A percentile compares a stretch with the other conserved stretches of the same genome.
phyloP scores from a whole-genome alignment of 225 moss, liverwort and hornwort genomes.

The Antitrichia curtipendula region DNA sequence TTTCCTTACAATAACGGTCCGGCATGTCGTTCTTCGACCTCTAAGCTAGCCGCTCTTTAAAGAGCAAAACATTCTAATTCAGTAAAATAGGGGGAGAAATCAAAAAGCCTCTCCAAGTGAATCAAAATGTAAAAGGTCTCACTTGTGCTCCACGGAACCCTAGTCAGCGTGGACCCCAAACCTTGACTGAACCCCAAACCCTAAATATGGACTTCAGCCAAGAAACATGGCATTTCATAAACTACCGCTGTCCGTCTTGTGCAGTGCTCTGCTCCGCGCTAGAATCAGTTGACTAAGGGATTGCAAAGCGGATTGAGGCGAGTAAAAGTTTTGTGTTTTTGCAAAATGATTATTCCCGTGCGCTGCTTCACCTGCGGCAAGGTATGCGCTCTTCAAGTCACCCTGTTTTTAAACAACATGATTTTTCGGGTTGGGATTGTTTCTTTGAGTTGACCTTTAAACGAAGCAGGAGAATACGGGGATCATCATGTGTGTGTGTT shows the following conservation, averaged over 20 bases:
- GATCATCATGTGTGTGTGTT: background rate
- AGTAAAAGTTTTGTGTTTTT: background rate
- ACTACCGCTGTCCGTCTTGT: background rate
- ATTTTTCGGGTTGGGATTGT: background rate
- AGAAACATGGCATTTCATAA: too few relatives aligned
- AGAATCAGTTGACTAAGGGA: background rate
- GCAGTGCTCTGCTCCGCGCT: background rate
- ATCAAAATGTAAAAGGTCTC: background rate
- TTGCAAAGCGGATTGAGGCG: background rate
- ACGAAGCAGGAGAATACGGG: background rate
- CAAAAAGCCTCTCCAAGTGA: background rate
- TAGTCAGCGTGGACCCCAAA: background rate
- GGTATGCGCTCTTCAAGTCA: conserved; percentile 7
- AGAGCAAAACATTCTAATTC: background rate
- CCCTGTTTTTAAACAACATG: background rate
- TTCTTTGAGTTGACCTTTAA: background rate
- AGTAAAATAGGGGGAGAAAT: background rate
- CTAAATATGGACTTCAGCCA: background rate
- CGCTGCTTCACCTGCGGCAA: conserved; percentile 96
- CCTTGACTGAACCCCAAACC: background rate
- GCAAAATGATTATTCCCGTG: conserved; percentile 84
- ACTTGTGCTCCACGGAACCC: background rate
- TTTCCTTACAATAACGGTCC: background rate
- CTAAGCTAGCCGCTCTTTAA: background rate
- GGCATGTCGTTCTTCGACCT: background rate